Evolutionary conservation across 768 basidiomycete genomes (phyloP).

Genomic region (Brasilioporus rufonigricans): DNA sequence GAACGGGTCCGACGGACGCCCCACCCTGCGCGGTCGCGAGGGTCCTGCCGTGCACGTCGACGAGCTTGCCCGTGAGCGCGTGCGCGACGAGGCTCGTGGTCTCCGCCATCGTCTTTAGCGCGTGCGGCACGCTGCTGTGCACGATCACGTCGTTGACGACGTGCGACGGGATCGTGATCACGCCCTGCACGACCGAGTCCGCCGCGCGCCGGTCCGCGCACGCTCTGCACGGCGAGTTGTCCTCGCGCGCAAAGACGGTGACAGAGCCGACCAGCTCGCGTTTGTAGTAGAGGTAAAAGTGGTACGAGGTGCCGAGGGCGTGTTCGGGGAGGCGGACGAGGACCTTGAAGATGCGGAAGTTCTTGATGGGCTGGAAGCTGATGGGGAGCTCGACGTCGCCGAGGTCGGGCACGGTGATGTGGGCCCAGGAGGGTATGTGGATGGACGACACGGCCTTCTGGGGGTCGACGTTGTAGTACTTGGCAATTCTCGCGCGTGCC

Average conservation of each 20-base stretch:
- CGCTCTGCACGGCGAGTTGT: slow-evolving; percentile 24
- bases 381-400: slow-evolving; percentile 10
- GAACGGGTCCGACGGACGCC: background rate
- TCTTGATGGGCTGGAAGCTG: slow-evolving; percentile 14
- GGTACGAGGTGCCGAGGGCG: slow-evolving; percentile 23
- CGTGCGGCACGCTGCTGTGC: background rate
- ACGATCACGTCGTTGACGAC: slow-evolving; percentile 25
- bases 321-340: slow-evolving; percentile 26
- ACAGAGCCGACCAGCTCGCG: slow-evolving; percentile 18
- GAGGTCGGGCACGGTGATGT: slow-evolving; percentile 14
- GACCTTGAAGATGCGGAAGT: slow-evolving; percentile 28
- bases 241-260: slow-evolving; percentile 25
- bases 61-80: slow-evolving; percentile 16
- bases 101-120: slow-evolving; percentile 10
- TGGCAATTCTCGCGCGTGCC: slow-evolving; percentile 21
- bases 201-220: slow-evolving; percentile 21
- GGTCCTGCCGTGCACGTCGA: slow-evolving; percentile 12
- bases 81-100: slow-evolving; percentile 13
- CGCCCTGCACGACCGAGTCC: slow-evolving; percentile 19
- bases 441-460: slow-evolving; percentile 2
- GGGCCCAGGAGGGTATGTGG: slow-evolving; percentile 11
- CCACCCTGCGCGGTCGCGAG: slow-evolving; percentile 23
- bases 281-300: slow-evolving; percentile 21
- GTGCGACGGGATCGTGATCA: slow-evolving; percentile 22
- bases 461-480: slow-evolving; percentile 26